phyloP scores from a whole-genome alignment of 2,329 filamentous ascomycete species.

The Capronia coronata region DNA sequence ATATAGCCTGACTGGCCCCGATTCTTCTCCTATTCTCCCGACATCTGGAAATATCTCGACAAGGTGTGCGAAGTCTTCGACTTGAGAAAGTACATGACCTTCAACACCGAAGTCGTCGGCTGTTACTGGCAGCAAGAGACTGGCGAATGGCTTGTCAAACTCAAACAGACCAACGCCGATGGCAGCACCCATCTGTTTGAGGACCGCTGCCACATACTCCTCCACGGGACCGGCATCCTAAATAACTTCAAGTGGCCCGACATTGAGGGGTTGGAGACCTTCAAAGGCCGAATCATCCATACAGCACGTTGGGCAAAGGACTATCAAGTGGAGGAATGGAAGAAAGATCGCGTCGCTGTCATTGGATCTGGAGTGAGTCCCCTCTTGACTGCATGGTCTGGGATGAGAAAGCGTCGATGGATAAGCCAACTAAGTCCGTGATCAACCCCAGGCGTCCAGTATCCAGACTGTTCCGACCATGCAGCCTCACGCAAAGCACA shows the following conservation, averaged over 20 bases:
- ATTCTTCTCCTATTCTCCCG: slow-evolving; percentile 42
- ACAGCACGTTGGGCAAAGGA: slow-evolving; percentile 43
- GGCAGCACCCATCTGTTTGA: slow-evolving; percentile 36
- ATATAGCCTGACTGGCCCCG: slow-evolving; percentile 44
- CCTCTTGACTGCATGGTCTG: background rate
- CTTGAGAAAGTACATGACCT: slow-evolving; percentile 48
- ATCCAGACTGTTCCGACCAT: slow-evolving; percentile 45
- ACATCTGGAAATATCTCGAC: slow-evolving; percentile 46
- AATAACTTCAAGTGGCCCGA: slow-evolving; percentile 45
- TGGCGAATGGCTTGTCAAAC: slow-evolving; percentile 46
- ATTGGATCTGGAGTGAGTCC: slow-evolving; percentile 41
- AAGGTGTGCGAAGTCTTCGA: slow-evolving; percentile 46
- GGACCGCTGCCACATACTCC: slow-evolving; percentile 40
- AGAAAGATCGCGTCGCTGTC: slow-evolving; percentile 39
- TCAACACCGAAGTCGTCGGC: slow-evolving; percentile 44
- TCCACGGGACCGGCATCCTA: slow-evolving; percentile 43
- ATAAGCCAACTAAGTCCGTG: no score
- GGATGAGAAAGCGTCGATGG: background rate
- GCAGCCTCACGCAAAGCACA: slow-evolving; percentile 42
- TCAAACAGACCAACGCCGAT: slow-evolving; percentile 36
- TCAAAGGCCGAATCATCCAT: slow-evolving; percentile 39
- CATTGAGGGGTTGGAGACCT: slow-evolving; percentile 36
- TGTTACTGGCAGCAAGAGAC: slow-evolving; percentile 46
- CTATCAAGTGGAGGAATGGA: slow-evolving; percentile 42
- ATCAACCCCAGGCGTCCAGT: slow-evolving; percentile 32